A percentile compares a stretch with the other conserved stretches of the same genome.
phyloP scores from a whole-genome alignment of 805 yeast species.

The Kuraishia molischiana region DNA sequence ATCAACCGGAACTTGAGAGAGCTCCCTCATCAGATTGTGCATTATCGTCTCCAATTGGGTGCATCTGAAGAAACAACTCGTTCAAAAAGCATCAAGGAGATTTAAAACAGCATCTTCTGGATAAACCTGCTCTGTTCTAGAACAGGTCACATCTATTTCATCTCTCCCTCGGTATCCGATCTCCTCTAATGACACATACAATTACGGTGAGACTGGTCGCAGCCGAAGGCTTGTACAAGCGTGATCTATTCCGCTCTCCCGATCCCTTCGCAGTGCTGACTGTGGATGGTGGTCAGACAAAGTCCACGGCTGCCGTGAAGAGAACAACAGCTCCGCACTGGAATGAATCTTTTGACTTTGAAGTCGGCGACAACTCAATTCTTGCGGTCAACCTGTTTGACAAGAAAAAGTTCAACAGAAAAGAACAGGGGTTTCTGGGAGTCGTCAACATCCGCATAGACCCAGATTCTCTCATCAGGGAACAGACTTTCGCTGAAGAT shows the following conservation, averaged over 20 bases:
- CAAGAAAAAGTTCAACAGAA: slow-evolving; percentile 94
- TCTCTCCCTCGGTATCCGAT: no score
- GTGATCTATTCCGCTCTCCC: slow-evolving; percentile 93
- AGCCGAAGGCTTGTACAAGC: slow-evolving; percentile 89
- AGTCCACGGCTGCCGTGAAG: slow-evolving; percentile 87
- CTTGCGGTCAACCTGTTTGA: slow-evolving; percentile 92
- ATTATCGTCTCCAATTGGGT: no score
- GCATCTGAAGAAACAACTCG: no score
- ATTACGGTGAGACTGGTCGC: slow-evolving; percentile 75
- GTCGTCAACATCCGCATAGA: slow-evolving; percentile 87
- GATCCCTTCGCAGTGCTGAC: slow-evolving; percentile 98
- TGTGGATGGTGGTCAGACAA: slow-evolving; percentile 95
- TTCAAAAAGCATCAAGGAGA: no score
- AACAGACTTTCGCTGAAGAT: slow-evolving; percentile 89
- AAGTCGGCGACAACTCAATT: slow-evolving; percentile 69
- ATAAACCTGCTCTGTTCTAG: no score
- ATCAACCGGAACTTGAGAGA: not conserved
- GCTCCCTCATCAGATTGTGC: no score
- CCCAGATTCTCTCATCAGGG: slow-evolving; percentile 34
- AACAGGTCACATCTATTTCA: no score
- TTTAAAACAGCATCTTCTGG: no score
- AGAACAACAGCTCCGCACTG: slow-evolving; percentile 95
- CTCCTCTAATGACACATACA: no score
- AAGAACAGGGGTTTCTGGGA: slow-evolving; percentile 97
- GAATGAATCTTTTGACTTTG: slow-evolving; percentile 86